Percentiles rank a stretch among this genome's conserved stretches.
Conservation (phyloP, 2,329 filamentous ascomycete species). For the Claviceps lovelessii region DNA sequence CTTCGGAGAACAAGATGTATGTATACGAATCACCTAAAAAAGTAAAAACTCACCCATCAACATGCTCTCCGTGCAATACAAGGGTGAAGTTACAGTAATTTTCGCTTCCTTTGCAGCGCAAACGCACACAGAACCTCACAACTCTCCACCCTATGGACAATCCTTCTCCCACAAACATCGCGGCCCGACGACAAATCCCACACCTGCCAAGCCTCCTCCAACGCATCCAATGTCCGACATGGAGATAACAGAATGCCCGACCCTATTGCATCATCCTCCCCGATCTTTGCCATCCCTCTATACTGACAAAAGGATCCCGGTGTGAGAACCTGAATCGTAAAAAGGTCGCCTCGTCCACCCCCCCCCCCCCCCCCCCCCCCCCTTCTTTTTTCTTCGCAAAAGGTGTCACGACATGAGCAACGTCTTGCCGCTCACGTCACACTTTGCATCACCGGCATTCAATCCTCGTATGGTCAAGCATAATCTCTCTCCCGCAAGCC, state of each 20-base stretch:
- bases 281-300: background rate
- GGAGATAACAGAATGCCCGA: background rate
- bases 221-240: background rate
- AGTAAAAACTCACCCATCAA: background rate
- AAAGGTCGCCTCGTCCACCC: background rate
- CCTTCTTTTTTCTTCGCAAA: background rate
- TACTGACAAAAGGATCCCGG: no score
- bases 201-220: background rate
- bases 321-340: no score
- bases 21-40: background rate
- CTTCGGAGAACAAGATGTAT: background rate
- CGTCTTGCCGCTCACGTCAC: background rate
- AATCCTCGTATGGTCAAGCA: constrained; percentile 1
- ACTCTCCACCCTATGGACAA: no score
- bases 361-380: background rate
- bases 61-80: background rate
- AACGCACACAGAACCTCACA: background rate
- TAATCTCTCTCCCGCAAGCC: background rate
- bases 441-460: background rate
- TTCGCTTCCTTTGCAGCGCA: background rate
- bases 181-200: background rate
- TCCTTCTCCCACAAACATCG: background rate
- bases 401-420: background rate
- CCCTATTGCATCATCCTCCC: background rate
- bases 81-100: background rate